phyloP scores from a whole-genome alignment of 129 eudicot genomes.

The Sambucus nigra region DNA sequence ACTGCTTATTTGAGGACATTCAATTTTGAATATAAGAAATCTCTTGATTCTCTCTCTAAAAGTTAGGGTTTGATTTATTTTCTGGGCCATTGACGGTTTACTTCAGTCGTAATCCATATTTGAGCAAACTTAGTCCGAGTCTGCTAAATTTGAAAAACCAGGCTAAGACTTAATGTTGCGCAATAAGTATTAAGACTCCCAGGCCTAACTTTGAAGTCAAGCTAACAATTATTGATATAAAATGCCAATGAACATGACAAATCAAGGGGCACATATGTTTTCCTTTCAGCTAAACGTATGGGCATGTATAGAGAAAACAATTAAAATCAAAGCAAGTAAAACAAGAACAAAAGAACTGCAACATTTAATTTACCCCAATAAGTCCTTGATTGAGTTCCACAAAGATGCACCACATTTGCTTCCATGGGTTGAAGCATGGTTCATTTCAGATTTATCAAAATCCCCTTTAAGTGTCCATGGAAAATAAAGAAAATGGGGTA shows the following conservation, averaged over 20 bases:
- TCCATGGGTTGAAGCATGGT: conserved; percentile 18
- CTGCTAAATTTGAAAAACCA: too few species aligned
- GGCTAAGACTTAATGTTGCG: too few species aligned
- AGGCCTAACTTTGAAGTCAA: neutral
- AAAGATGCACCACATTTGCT: conserved; percentile 22
- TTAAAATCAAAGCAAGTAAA: neutral
- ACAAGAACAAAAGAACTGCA: neutral
- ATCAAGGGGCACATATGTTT: neutral
- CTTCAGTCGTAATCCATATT: too few species aligned
- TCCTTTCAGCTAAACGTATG: neutral
- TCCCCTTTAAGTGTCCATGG: conserved; percentile 9
- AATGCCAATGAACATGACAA: neutral
- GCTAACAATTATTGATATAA: neutral
- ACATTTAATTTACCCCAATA: conserved; percentile 38
- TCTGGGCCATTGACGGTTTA: too few species aligned
- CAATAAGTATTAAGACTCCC: neutral
- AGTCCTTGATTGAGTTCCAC: conserved; percentile 50
- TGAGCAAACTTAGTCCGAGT: too few species aligned
- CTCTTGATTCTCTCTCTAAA: too few species aligned
- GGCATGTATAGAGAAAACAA: neutral
- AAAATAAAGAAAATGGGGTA: neutral
- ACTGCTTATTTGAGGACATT: too few species aligned
- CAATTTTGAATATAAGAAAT: too few species aligned
- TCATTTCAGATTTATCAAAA: conserved; percentile 16
- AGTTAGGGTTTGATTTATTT: too few species aligned